Conservation (phyloP, 192 early-diverging fungal genomes). For the Umbelopsis sp. region DNA sequence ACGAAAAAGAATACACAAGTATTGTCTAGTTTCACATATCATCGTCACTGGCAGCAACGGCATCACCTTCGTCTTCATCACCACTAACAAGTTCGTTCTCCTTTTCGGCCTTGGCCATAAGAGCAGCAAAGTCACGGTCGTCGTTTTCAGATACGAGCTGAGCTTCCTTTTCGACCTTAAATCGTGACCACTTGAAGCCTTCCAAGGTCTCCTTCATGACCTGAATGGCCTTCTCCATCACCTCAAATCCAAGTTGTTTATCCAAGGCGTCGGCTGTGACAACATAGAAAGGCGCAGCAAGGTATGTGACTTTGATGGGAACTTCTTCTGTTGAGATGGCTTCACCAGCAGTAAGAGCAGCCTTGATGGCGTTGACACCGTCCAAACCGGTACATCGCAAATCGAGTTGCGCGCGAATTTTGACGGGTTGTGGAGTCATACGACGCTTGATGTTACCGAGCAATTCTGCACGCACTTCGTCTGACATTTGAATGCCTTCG, state of each 20-base stretch:
- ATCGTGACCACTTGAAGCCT: conserved; percentile 63
- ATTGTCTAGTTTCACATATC: conserved; percentile 39
- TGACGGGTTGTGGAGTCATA: conserved; percentile 95
- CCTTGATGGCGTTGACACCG: conserved; percentile 95
- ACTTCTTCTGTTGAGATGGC: conserved; percentile 75
- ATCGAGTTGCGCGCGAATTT: conserved; percentile 95
- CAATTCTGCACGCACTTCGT: conserved; percentile 71
- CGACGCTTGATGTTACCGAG: conserved; percentile 82
- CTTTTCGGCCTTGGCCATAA: conserved; percentile 87
- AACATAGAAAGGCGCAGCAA: conserved; percentile 95
- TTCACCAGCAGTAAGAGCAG: conserved; percentile 87
- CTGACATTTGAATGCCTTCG: conserved; percentile 71
- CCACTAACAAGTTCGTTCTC: conserved; percentile 92
- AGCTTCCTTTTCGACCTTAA: conserved; percentile 89
- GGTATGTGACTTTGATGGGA: conserved; percentile 82
- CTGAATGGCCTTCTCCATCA: conserved; percentile 86
- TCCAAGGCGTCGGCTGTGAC: conserved; percentile 86
- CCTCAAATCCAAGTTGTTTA: conserved; percentile 81
- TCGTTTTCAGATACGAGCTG: conserved; percentile 90
- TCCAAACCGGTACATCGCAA: conserved; percentile 92
- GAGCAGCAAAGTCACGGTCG: conserved; percentile 88
- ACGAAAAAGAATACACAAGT: neutral
- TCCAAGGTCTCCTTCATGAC: conserved; percentile 82
- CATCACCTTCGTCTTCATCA: conserved; percentile 86
- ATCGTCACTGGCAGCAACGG: conserved; percentile 53